Conservation (phyloP, 352 stramenopile genomes). For the Phytopythium mirpurense region DNA sequence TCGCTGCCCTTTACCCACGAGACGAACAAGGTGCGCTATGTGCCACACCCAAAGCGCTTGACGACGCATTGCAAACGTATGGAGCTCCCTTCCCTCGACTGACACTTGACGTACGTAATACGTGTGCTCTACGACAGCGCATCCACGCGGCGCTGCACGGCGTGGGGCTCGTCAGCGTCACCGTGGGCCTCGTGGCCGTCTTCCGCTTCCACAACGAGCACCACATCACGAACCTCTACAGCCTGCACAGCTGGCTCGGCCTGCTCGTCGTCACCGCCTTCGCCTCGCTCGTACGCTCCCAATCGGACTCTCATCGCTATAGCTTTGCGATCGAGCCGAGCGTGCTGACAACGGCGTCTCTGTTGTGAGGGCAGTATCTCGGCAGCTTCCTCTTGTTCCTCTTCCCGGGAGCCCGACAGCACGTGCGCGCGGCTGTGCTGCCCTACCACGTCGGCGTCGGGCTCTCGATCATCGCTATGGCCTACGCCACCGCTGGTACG, state of each 20-base stretch:
- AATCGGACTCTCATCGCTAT: too few relatives aligned
- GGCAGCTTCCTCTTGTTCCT: slow-evolving; percentile 70
- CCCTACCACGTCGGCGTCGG: slow-evolving; percentile 70
- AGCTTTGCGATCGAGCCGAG: not conserved
- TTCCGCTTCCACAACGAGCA: slow-evolving; percentile 88
- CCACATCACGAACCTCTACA: slow-evolving; percentile 83
- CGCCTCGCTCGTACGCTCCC: slow-evolving; percentile 23
- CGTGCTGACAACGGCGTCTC: not conserved
- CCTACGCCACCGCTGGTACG: slow-evolving; percentile 52
- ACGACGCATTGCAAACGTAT: too few relatives aligned
- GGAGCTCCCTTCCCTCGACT: too few relatives aligned
- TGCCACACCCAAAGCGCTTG: too few relatives aligned
- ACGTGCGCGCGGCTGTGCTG: slow-evolving; percentile 32
- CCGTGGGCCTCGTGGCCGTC: slow-evolving; percentile 61
- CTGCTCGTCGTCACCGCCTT: slow-evolving; percentile 60
- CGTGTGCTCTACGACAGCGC: slow-evolving; percentile 19
- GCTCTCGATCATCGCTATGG: slow-evolving; percentile 53
- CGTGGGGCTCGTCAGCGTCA: slow-evolving; percentile 50
- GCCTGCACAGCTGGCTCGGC: slow-evolving; percentile 85
- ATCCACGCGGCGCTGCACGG: slow-evolving; percentile 72
- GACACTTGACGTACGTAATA: too few relatives aligned
- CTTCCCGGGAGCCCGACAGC: slow-evolving; percentile 51
- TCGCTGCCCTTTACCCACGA: slow-evolving; percentile 59
- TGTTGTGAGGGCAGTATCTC: slow-evolving; percentile 32
- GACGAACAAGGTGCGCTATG: slow-evolving; percentile 56